Evolutionary conservation across 2,329 filamentous ascomycete genomes (phyloP), one percentile per base, ranked within the genome.

Genomic region (Aspergillus costaricaensis): DNA sequence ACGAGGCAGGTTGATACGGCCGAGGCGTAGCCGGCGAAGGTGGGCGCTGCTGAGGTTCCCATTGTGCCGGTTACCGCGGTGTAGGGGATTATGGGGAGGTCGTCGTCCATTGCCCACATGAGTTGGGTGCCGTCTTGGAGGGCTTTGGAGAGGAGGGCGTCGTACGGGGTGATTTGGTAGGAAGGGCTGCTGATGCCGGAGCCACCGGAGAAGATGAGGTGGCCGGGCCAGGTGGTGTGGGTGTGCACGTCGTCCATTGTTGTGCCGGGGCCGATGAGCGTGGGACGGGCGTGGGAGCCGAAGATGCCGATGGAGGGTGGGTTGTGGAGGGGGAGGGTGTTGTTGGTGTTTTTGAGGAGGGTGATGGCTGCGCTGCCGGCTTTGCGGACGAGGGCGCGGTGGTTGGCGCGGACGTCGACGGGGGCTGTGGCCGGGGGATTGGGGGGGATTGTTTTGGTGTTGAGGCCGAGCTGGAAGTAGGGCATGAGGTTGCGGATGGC

Each of bases 341-440:
- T 77, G 54, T 85, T 82, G 1, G 67, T 66, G 58, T 86, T 85
- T 73, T 83, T 83, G 25, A 83, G 52, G 71, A 79, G 70, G 2
- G 86, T 82, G 21, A 84, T 84, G 84, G 56, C 85, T 44, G 84
- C 80, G 1, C 85, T 8, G 85, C 9, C 89, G 77, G 2, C 82
- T 15, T 41, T 79, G 10, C 83, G 80, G 55, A 79, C 76, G 10
- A 74, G 57, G 10, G 63, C 55, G 23, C 66, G 63, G 60, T 78
- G 75, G 27, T 74, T 59, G 3, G 58, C 79, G 60, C 86, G 83
- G 0, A 86, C 85, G 54, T 88, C 79, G 19, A 55, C 47, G n/a
- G 30, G 36, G 19, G 53, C 58, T 25, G 25, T 25, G 25, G 25
- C 25, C 25, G 25, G 6, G 6, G 25, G 6, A 25, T 25, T 25